Evolutionary conservation across 768 basidiomycete species (phyloP).

Genomic region (Psilocybe subaeruginosa): DNA sequence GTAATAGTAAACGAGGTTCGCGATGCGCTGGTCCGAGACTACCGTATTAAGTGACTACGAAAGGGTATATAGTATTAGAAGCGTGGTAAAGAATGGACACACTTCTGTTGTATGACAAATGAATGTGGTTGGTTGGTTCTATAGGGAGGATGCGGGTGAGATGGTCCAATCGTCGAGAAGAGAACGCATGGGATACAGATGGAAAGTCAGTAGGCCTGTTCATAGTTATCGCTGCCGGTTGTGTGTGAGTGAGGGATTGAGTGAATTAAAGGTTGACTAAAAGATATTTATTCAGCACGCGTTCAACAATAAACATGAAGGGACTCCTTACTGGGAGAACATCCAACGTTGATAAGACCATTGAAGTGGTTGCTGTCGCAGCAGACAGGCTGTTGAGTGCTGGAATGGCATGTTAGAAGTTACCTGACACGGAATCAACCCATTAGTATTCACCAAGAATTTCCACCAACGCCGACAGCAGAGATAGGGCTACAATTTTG

Average conservation of each 20-base stretch:
- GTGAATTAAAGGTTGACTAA: conserved; percentile 24
- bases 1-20: conserved; percentile 3
- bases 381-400: conserved; percentile 45
- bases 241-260: background rate
- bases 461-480: conserved; percentile 32
- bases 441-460: conserved; percentile 29
- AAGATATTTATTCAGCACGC: background rate
- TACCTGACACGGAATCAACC: background rate
- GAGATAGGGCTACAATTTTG: conserved; percentile 37
- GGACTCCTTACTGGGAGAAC: conserved; percentile 40
- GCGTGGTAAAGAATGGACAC: conserved; percentile 26
- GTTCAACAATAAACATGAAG: background rate
- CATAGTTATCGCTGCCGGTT: conserved; percentile 1
- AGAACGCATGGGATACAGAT: background rate
- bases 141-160: background rate
- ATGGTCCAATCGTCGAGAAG: conserved; percentile 11
- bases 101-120: conserved; percentile 9
- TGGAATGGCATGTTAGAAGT: conserved; percentile 15
- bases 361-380: conserved; percentile 47
- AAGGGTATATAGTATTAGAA: conserved; percentile 12
- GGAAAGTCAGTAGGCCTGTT: conserved; percentile 2
- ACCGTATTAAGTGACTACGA: conserved; percentile 10
- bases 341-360: conserved; percentile 46
- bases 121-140: conserved; percentile 10
- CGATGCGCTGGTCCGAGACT: background rate